Conservation (phyloP, 257 asterid genomes). For the Nicotiana otophora region DNA sequence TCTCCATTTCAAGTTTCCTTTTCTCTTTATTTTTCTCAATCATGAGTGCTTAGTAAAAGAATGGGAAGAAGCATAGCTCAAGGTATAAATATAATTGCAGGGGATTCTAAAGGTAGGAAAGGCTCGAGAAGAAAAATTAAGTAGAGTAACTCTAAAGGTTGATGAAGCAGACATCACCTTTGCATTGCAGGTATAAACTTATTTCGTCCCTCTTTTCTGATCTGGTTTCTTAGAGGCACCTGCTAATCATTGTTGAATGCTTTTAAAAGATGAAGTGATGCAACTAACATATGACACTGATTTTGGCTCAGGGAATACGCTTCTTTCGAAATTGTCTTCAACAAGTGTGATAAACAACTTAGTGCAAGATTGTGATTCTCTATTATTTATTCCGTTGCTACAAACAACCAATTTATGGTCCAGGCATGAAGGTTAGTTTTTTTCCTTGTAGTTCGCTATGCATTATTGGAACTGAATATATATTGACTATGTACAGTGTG, state of each 20-base stretch:
- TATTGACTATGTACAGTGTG: not conserved
- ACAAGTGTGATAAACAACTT: slow-evolving; percentile 10
- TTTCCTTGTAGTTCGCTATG: not conserved
- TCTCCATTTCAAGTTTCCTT: not conserved
- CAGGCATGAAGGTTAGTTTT: not conserved
- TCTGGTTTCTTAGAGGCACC: not conserved
- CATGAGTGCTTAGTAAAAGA: not conserved
- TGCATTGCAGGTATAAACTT: slow-evolving; percentile 66
- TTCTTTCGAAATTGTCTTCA: slow-evolving; percentile 87
- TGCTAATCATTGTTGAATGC: not conserved
- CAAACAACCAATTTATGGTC: not conserved
- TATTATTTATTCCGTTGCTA: not conserved
- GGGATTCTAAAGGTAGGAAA: slow-evolving; percentile 85
- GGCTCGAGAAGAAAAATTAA: slow-evolving; percentile 71
- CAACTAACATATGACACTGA: not conserved
- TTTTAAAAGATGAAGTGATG: not conserved
- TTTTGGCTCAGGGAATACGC: slow-evolving; percentile 66
- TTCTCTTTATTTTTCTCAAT: not conserved
- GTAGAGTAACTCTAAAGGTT: slow-evolving; percentile 64
- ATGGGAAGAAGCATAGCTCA: not conserved
- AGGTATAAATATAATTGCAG: slow-evolving; percentile 36
- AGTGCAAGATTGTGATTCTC: not conserved
- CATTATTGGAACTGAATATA: not conserved
- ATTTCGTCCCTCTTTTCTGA: not conserved
- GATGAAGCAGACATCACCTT: slow-evolving; percentile 73